A percentile compares a stretch with the other conserved stretches of the same genome.
Conservation (phyloP, 2,329 filamentous ascomycete species). For the Colletotrichum sp. region DNA sequence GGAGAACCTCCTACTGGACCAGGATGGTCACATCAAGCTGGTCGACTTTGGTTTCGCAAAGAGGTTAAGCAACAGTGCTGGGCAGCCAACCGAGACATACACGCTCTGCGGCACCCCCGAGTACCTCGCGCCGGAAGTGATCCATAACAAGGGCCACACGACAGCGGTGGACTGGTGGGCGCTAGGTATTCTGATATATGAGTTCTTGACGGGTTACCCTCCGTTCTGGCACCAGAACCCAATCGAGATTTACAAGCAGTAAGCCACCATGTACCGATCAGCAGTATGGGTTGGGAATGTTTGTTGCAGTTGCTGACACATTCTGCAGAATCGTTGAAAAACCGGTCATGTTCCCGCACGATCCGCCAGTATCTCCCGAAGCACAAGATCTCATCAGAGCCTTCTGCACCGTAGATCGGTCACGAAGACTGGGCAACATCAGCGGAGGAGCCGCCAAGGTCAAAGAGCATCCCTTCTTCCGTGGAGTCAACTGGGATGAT, state of each 20-base stretch:
- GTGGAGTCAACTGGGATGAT: constrained; percentile 75
- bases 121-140: constrained; percentile 84
- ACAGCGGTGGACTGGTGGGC: constrained; percentile 89
- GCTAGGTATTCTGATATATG: constrained; percentile 81
- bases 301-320: not conserved
- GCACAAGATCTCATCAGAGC: constrained; percentile 78
- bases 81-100: constrained; percentile 71
- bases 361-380: constrained; percentile 67
- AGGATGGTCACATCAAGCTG: constrained; percentile 79
- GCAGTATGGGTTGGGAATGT: not conserved
- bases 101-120: constrained; percentile 85
- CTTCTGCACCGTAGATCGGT: constrained; percentile 81
- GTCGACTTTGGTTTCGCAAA: constrained; percentile 90
- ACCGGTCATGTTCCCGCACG: constrained; percentile 74
- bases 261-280: constrained; percentile 29
- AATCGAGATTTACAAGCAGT: constrained; percentile 86
- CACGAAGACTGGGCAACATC: constrained; percentile 79
- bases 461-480: constrained; percentile 79
- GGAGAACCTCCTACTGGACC: constrained; percentile 81
- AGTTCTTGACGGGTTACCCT: constrained; percentile 84
- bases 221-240: constrained; percentile 89
- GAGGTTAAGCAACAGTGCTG: constrained; percentile 65
- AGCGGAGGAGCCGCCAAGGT: constrained; percentile 74
- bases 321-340: constrained; percentile 77
- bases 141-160: constrained; percentile 79